Conservation (phyloP, 1,284 basidiomycete genomes). For the Meripilus lineatus region DNA sequence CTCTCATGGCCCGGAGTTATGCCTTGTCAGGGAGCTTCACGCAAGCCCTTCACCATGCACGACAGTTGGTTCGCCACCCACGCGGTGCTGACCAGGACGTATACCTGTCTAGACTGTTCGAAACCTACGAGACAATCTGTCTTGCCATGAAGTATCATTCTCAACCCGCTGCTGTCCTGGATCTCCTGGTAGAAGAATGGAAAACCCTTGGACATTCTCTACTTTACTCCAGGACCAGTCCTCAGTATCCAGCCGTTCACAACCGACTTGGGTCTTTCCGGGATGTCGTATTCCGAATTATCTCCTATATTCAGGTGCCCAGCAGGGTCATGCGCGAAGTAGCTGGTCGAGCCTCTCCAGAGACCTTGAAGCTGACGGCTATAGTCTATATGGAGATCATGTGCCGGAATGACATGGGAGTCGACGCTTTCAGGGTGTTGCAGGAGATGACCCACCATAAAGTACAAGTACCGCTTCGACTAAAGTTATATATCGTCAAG, state of each 20-base stretch:
- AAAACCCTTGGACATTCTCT: constrained; percentile 30
- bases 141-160: constrained; percentile 33
- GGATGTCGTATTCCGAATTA: constrained; percentile 26
- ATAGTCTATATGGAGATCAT: constrained; percentile 38
- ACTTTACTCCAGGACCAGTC: no score
- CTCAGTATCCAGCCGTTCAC: constrained; percentile 10
- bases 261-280: constrained; percentile 20
- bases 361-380: constrained; percentile 29
- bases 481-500: not conserved
- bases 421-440: constrained; percentile 27
- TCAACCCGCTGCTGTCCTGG: constrained; percentile 35
- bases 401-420: constrained; percentile 25
- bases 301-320: constrained; percentile 34
- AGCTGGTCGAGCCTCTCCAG: constrained; percentile 18
- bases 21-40: constrained; percentile 21
- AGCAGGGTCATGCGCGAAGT: constrained; percentile 28
- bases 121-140: constrained; percentile 37
- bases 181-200: constrained; percentile 43
- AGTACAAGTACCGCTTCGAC: not conserved
- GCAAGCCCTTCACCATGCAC: constrained; percentile 13
- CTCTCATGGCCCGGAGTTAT: constrained; percentile 11
- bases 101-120: constrained; percentile 22
- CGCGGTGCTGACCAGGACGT: constrained; percentile 15
- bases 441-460: not conserved
- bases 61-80: constrained; percentile 11